Conservation (phyloP, 352 stramenopile genomes). For the Phytophthora sp. region DNA sequence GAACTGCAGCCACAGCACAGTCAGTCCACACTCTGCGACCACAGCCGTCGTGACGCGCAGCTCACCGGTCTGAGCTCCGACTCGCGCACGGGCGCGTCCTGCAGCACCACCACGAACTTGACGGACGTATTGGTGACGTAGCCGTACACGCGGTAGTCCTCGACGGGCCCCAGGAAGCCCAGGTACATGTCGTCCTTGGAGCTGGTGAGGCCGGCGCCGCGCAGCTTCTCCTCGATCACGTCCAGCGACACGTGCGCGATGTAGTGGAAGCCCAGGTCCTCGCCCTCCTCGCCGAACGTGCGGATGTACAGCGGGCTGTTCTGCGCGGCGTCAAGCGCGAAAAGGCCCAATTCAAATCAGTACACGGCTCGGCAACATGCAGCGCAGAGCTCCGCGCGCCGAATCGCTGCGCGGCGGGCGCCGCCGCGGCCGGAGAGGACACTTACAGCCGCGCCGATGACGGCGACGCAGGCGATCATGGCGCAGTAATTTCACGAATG, state of each 20-base stretch:
- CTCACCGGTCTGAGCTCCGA: slow-evolving; percentile 78
- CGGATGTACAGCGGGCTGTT: slow-evolving; percentile 87
- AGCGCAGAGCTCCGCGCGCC: too few species aligned
- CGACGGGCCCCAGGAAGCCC: slow-evolving; percentile 82
- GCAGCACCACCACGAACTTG: slow-evolving; percentile 84
- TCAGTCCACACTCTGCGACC: neutral
- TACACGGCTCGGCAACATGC: too few species aligned
- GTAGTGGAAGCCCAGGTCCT: slow-evolving; percentile 89
- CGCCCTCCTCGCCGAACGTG: slow-evolving; percentile 78
- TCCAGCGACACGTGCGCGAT: slow-evolving; percentile 87
- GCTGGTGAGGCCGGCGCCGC: slow-evolving; percentile 44
- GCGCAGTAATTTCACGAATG: neutral
- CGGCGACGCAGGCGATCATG: slow-evolving; percentile 86
- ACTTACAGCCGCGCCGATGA: slow-evolving; percentile 82
- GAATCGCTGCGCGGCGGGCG: too few species aligned
- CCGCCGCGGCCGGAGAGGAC: neutral
- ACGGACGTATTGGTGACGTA: slow-evolving; percentile 89
- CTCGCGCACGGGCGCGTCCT: slow-evolving; percentile 77
- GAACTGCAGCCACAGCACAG: slow-evolving; percentile 50
- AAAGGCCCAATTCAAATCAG: too few species aligned
- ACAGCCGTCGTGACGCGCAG: neutral
- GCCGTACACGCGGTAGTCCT: slow-evolving; percentile 87
- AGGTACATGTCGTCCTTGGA: slow-evolving; percentile 89
- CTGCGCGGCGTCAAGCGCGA: too few species aligned
- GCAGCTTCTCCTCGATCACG: slow-evolving; percentile 84